Evolutionary conservation across 768 basidiomycete species (phyloP), one percentile per base, ranked within the genome.

Genomic region (Xerocomellus amylosporus): DNA sequence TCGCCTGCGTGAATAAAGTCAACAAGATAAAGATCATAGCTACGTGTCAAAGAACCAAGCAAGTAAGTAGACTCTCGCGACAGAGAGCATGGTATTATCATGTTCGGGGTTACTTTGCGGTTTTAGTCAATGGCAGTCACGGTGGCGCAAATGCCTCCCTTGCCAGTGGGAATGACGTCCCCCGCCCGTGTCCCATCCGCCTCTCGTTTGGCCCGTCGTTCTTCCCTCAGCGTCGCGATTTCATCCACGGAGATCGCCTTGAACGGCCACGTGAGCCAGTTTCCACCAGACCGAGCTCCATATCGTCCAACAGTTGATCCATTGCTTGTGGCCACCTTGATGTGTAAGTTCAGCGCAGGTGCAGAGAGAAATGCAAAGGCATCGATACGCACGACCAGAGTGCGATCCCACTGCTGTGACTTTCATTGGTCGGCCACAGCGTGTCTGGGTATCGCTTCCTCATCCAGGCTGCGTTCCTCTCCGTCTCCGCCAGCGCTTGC

Each of bases 261-360:
- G 73, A 87, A 85, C 0, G 78, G 74, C 84, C 85, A 87, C 10
- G 79, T 86, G 4, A 86, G 57, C 81, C 83, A 86, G 56, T 80
- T 85, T 15, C 86, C 83, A 2, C 85, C 83, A 33, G 80, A 83
- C 6, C 85, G 72, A 87, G 60, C 19, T 73, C 71, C 82, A 87
- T 82, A 55, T 87, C 86, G 5, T 79, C 80, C 44, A 86, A 65
- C 4, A 87, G 67, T 5, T 80, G 75, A 52, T 87, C 85, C 0
- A 76, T 69, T 4, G 74, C 64, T 60, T 86, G 86, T 1, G 85
- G 83, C 83, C 84, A 87, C 26, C 84, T 85, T 56, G 12, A 12
- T 3, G 33, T 6, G 8, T n/a, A 8, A n/a, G 20, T 39, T 47
- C 13, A 51, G 36, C 50, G n/a, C 49, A 22, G 8, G 9, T 6